These are phyloP conservation scores for Saccharata proteae DNA, from an alignment of 2,329 filamentous ascomycete species.

Conservation along the genomic window DNA sequence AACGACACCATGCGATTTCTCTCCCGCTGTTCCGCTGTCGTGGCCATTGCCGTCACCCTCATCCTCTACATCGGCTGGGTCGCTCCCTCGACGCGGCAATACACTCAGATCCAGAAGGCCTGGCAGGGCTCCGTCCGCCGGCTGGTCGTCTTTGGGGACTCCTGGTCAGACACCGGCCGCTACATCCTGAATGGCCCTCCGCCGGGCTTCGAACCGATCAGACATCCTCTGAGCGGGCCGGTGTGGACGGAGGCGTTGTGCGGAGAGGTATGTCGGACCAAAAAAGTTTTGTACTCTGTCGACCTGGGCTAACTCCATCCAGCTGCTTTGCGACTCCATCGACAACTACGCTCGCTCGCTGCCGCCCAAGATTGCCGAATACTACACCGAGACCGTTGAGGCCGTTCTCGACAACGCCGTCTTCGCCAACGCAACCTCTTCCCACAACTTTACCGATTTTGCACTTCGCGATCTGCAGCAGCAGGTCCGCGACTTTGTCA, in stretches of 20 bases:
- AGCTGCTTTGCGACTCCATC: constrained; percentile 9
- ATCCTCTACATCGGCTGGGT: constrained; percentile 22
- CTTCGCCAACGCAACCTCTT: constrained; percentile 8
- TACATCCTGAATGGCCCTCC: constrained; percentile 22
- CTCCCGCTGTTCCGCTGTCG: constrained; percentile 18
- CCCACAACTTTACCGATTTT: constrained; percentile 10
- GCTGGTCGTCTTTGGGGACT: constrained; percentile 27
- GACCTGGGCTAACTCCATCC: constrained; percentile 13
- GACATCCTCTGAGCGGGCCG: constrained; percentile 21
- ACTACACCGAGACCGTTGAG: constrained; percentile 8
- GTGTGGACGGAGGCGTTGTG: constrained; percentile 26
- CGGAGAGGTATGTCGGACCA: constrained; percentile 20
- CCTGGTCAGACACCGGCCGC: constrained; percentile 26
- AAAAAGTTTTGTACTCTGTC: too few relatives aligned
- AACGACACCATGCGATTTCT: constrained; percentile 19
- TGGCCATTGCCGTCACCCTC: constrained; percentile 15
- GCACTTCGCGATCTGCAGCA: constrained; percentile 9
- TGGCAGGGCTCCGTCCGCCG: constrained; percentile 13
- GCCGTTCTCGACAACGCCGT: constrained; percentile 9
- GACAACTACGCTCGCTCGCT: constrained; percentile 9
- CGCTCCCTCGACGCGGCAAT: constrained; percentile 16
- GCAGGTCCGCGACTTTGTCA: constrained; percentile 9
- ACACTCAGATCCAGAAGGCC: constrained; percentile 16
- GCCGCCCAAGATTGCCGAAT: constrained; percentile 8
- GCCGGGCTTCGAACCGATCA: constrained; percentile 12